Evolutionary conservation across 352 stramenopile genomes (phyloP), one percentile per base, ranked within the genome.

Genomic region (Globisporangium iwayamae): DNA sequence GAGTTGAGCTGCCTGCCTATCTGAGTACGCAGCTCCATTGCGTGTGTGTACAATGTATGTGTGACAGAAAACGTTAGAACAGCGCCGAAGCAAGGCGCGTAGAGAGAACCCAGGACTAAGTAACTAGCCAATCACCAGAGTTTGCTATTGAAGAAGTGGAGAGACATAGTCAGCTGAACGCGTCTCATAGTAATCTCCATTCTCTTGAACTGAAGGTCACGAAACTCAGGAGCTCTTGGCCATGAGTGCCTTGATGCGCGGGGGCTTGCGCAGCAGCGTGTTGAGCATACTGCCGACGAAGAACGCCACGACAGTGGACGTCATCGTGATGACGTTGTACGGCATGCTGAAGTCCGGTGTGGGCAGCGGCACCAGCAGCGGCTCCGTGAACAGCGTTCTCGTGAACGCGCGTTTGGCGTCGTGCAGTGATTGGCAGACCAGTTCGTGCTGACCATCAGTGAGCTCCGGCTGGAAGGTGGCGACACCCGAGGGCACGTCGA

Each of bases 271-370:
- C 39, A 94, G 74, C 16, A 93, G 71, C 36, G 85, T 79, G 50
- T 93, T 94, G 50, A 96, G 77, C 72, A 93, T 88, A 13, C 78
- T 90, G n/a, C 85, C 88, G 22, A 91, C 76, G 48, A 92, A 89
- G 71, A 94, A 96, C 53, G 82, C 85, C 14, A 96, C 74, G 56
- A 96, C 79, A n/a, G 89, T 95, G 43, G 84, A 94, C 18, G 87
- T 95, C 75, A 96, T 87, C 34, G 82, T 93, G 65, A 96, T 96
- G 13, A 96, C 87, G 56, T 96, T 96, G 73, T 94, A 96, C 59
- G 87, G 87, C 87, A 96, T 96, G 63, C 85, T 95, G 61, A 96
- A 95, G 70, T 96, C 89, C 14, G 89, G 89, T 36, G 85, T 93
- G 18, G 89, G 87, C 57, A 96, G 69, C 41, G 78, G 76, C 22